Evolutionary conservation across 2,329 filamentous ascomycete genomes (phyloP), one percentile per base, ranked within the genome.

Genomic region (Coleophoma cylindrospora): DNA sequence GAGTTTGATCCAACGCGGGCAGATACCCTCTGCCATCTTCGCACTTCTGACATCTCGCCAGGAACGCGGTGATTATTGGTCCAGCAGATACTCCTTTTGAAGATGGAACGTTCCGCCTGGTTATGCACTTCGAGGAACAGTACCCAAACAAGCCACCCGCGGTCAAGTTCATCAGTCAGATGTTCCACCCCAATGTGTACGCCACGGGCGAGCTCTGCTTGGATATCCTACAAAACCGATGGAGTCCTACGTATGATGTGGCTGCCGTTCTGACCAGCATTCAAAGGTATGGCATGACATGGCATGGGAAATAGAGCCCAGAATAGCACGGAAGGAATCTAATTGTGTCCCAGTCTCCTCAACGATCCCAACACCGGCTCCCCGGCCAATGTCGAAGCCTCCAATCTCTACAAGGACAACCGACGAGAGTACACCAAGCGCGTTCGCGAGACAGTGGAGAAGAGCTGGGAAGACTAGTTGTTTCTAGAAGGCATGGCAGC

Each of bases 161-260:
- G 34, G 94, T 97, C 72, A 97, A 97, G 67, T 99, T 99, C 69
- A 95, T 99, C 68, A 95, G 89, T 70, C 84, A 94, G 68, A 99
- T 99, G 94, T 99, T 99, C 70, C 94, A 99, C 64, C 94, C 94
- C 15, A 99, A 99, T 66, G 94, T 99, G 50, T 99, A 99, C 68
- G 91, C 89, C 48, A 97, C 91, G 0, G 94, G 94, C 54, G 94
- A 99, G 74, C 79, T 99, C 46, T 99, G 94, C 66, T 74, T 99
- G 58, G 94, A 99, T 66, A 99, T 99, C 59, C 71, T 99, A 52
- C 94, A 99, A 71, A 99, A 99, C 67, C 79, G 94, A 59, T 99
- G 94, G 94, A 97, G 92, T 68, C 94, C 94, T 14, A 97, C 94
- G 10, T 99, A 99, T 69, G 94, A 99, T 70, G 94, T 99, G 37